phyloP scores from a whole-genome alignment of 306 rosid genomes.

The Vigna nakashimae region DNA sequence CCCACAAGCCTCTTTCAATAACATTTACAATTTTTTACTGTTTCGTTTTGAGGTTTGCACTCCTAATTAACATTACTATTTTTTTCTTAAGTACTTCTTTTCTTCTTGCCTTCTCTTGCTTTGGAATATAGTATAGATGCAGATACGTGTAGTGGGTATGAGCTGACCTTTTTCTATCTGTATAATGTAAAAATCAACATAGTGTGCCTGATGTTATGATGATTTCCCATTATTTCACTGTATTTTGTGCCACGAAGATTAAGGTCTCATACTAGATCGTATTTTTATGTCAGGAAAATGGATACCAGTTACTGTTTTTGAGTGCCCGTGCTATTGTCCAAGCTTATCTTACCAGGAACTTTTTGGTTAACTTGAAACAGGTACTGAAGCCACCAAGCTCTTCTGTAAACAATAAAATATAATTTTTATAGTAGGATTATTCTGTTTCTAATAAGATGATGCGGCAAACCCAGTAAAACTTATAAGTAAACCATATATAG shows the following conservation, averaged over 20 bases:
- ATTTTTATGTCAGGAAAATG: conserved; percentile 80
- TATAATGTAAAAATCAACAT: conserved; percentile 20
- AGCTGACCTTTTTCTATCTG: conserved; percentile 6
- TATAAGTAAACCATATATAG: no score
- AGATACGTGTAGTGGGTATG: conserved; percentile 26
- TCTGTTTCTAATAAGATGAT: neutral
- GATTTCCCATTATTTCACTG: neutral
- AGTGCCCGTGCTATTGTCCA: conserved; percentile 99
- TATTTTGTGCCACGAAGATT: conserved; percentile 34
- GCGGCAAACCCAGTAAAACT: no score
- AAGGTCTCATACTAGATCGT: conserved; percentile 35
- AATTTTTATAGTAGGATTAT: conserved; percentile 12
- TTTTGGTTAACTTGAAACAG: conserved; percentile 82
- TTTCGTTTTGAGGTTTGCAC: neutral
- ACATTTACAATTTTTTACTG: neutral
- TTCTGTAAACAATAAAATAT: conserved; percentile 27
- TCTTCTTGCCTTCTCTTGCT: conserved; percentile 8
- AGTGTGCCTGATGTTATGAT: conserved; percentile 10
- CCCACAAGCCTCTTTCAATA: neutral
- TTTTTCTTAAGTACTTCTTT: conserved; percentile 6
- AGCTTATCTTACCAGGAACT: conserved; percentile 91
- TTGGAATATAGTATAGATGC: conserved; percentile 21
- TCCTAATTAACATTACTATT: neutral
- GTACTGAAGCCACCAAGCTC: conserved; percentile 45
- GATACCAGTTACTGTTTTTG: conserved; percentile 94